Evolutionary conservation across 768 basidiomycete species (phyloP).

Genomic region (Gyrodon lividus): DNA sequence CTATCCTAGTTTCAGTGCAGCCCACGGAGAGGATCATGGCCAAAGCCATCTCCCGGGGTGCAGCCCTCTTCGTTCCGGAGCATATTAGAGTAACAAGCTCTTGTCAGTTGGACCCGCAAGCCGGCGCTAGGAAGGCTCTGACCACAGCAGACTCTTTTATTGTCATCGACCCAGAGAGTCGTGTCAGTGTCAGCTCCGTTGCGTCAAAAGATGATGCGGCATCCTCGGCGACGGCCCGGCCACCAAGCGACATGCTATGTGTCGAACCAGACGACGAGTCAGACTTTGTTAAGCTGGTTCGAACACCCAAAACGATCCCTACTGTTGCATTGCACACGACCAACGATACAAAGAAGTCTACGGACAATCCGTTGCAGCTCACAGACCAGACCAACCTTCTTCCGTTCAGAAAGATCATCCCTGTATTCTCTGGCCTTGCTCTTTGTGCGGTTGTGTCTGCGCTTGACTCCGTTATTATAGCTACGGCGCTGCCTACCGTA

Average conservation of each 20-base stretch:
- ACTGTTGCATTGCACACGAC: conserved; percentile 1
- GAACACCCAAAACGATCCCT: conserved; percentile 5
- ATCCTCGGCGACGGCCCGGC: background rate
- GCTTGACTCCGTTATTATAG: conserved; percentile 71
- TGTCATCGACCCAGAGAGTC: too few relatives aligned
- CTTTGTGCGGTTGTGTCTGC: conserved; percentile 61
- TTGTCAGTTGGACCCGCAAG: too few relatives aligned
- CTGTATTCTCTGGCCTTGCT: conserved; percentile 60
- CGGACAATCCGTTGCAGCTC: conserved; percentile 25
- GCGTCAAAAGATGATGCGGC: background rate
- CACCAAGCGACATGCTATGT: background rate
- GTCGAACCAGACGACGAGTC: background rate
- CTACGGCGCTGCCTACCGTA: conserved; percentile 73
- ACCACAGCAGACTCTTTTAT: too few relatives aligned
- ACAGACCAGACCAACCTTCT: conserved; percentile 80
- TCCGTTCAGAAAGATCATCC: conserved; percentile 60
- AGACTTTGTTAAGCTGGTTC: background rate
- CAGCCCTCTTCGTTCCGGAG: too few relatives aligned
- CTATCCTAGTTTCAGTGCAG: background rate
- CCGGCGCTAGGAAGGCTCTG: too few relatives aligned
- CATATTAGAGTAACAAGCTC: too few relatives aligned
- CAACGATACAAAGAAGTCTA: background rate
- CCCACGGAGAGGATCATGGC: background rate
- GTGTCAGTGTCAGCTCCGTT: background rate
- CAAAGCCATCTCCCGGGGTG: background rate